Evolutionary conservation across 345 rosid species (phyloP).

Genomic region (Sisymbrium altissimum): DNA sequence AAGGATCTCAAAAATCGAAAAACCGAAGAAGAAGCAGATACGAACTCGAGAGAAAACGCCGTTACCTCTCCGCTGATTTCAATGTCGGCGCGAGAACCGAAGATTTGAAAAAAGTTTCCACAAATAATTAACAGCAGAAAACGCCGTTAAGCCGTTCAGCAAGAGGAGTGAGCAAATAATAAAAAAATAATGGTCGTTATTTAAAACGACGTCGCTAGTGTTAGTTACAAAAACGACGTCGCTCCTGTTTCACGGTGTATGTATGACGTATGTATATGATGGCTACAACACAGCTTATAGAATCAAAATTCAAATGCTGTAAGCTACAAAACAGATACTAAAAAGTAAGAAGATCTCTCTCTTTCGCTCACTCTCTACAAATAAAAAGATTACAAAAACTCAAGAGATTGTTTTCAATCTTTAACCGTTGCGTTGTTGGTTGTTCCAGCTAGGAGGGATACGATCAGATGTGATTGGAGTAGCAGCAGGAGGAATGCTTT

Average conservation of each 20-base stretch:
- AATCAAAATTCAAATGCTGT: not conserved
- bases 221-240: not conserved
- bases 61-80: conserved; percentile 24
- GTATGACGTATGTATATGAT: not conserved
- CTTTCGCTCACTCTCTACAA: no score
- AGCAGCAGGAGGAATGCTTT: conserved; percentile 49
- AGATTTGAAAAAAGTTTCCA: conserved; percentile 11
- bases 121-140: not conserved
- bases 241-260: not conserved
- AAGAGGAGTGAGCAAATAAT: not conserved
- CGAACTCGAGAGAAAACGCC: conserved; percentile 2
- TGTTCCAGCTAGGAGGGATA: conserved; percentile 38
- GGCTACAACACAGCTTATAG: not conserved
- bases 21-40: conserved; percentile 10
- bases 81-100: conserved; percentile 32
- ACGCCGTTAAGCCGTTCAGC: not conserved
- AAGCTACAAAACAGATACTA: no score
- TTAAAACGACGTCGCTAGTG: not conserved
- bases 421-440: conserved; percentile 25
- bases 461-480: conserved; percentile 33
- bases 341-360: no score
- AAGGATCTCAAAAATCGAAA: not conserved
- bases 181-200: no score
- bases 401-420: not conserved
- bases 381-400: conserved; percentile 5